Percentiles rank a stretch among this genome's conserved stretches.
Conservation (phyloP, 2,329 filamentous ascomycete species). For the Colletotrichum brevisporum region DNA sequence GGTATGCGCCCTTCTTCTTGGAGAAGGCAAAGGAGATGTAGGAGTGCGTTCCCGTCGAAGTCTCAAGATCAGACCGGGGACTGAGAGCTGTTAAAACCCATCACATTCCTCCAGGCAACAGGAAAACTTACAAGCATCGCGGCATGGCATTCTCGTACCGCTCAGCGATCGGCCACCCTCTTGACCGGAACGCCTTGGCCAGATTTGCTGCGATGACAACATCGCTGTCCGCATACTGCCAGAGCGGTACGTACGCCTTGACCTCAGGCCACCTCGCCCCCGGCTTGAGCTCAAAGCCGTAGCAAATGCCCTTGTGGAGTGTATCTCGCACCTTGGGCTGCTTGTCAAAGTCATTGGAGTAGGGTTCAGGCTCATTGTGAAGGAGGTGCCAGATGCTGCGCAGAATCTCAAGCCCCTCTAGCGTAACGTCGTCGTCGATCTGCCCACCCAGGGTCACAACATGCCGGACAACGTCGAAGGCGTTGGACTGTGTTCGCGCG, state of each 20-base stretch:
- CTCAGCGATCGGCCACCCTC: conserved; percentile 39
- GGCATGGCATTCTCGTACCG: conserved; percentile 34
- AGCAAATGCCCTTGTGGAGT: conserved; percentile 43
- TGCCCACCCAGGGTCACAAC: conserved; percentile 46
- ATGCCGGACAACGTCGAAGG: conserved; percentile 44
- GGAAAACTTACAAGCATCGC: conserved; percentile 37
- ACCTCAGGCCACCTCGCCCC: conserved; percentile 43
- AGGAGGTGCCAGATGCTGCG: conserved; percentile 46
- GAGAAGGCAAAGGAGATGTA: conserved; percentile 43
- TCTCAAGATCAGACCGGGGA: conserved; percentile 30
- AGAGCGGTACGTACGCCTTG: conserved; percentile 47
- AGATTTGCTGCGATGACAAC: conserved; percentile 34
- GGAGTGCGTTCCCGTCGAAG: conserved; percentile 36
- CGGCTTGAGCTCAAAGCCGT: conserved; percentile 47
- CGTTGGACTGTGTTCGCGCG: conserved; percentile 44
- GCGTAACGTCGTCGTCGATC: conserved; percentile 41
- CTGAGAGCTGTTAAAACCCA: conserved; percentile 23
- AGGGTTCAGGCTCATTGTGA: conserved; percentile 44
- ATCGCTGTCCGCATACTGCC: conserved; percentile 44
- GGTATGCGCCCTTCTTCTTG: conserved; percentile 41
- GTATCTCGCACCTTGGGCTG: conserved; percentile 31
- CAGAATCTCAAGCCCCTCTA: conserved; percentile 43
- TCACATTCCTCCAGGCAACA: background rate
- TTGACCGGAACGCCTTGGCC: conserved; percentile 30
- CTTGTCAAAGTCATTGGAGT: conserved; percentile 36